phyloP scores from a whole-genome alignment of 352 stramenopile species.

The Phytophthora pistaciae region DNA sequence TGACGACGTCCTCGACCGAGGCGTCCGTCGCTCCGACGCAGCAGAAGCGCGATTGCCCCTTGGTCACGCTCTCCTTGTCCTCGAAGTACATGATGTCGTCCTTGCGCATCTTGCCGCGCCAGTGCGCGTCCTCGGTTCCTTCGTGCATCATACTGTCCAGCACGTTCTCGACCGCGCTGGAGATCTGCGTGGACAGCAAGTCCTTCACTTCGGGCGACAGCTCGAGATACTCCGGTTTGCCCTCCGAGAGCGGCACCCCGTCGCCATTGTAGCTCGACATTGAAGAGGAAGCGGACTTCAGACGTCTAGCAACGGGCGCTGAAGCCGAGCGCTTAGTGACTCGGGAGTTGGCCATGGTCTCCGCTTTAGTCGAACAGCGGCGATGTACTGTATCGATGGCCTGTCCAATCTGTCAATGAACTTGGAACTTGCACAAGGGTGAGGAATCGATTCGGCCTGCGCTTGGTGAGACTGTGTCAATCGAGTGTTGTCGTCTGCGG shows the following conservation, averaged over 20 bases:
- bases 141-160: constrained; percentile 50
- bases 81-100: constrained; percentile 50
- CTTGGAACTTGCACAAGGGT: constrained; percentile 22
- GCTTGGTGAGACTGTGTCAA: constrained; percentile 26
- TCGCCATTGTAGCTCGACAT: constrained; percentile 34
- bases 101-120: constrained; percentile 44
- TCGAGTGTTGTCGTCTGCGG: constrained; percentile 18
- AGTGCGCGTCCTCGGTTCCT: constrained; percentile 32
- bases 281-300: constrained; percentile 22
- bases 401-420: constrained; percentile 31
- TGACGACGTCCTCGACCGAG: constrained; percentile 49
- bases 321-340: constrained; percentile 29
- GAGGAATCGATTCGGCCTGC: not conserved
- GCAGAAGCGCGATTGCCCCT: constrained; percentile 49
- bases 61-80: constrained; percentile 39
- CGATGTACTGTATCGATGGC: constrained; percentile 17
- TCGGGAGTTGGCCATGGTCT: constrained; percentile 22
- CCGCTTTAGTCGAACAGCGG: constrained; percentile 22
- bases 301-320: constrained; percentile 13
- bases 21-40: constrained; percentile 39
- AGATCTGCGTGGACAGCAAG: constrained; percentile 41
- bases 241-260: constrained; percentile 1
- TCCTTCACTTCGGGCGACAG: constrained; percentile 36
- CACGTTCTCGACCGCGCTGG: constrained; percentile 39
- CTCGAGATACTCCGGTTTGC: constrained; percentile 27